phyloP scores from a whole-genome alignment of 805 yeast species.

The Myxozyma monticola region DNA sequence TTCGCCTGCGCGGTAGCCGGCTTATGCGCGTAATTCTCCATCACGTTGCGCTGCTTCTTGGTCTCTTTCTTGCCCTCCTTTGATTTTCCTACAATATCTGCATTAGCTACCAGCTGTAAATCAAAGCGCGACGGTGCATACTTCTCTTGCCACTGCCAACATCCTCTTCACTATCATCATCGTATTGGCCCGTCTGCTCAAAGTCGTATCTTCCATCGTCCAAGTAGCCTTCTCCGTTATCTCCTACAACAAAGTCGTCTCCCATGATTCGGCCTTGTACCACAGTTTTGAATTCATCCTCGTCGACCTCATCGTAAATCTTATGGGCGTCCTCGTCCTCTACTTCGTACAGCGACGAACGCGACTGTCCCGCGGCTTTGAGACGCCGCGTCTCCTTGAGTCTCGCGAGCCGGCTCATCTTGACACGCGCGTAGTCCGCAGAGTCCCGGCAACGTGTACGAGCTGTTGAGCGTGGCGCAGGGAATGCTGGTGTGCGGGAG shows the following conservation, averaged over 20 bases:
- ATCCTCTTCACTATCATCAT: constrained; percentile 37
- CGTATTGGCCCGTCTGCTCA: constrained; percentile 55
- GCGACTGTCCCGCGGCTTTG: constrained; percentile 56
- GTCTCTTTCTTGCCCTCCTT: constrained; percentile 6
- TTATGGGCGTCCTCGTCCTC: constrained; percentile 51
- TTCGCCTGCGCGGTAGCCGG: constrained; percentile 3
- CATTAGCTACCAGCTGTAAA: not conserved
- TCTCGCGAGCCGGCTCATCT: constrained; percentile 6
- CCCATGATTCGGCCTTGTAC: constrained; percentile 77
- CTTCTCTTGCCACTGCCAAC: constrained; percentile 10
- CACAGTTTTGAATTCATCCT: constrained; percentile 69
- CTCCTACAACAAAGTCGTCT: constrained; percentile 94
- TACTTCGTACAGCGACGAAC: constrained; percentile 47
- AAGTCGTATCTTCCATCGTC: constrained; percentile 93
- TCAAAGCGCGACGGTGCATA: not conserved
- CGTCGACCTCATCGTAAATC: constrained; percentile 87
- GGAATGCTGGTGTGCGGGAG: no score
- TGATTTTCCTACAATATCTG: constrained; percentile 19
- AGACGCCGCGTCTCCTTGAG: constrained; percentile 55
- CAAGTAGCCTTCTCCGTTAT: constrained; percentile 88
- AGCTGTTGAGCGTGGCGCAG: no score
- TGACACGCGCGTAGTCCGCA: no score
- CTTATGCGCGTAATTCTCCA: constrained; percentile 20
- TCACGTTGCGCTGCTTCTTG: constrained; percentile 16
- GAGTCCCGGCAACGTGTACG: no score